Evolutionary conservation across 345 rosid genomes (phyloP), one percentile per base, ranked within the genome.

Genomic region (Citropsis articulata): DNA sequence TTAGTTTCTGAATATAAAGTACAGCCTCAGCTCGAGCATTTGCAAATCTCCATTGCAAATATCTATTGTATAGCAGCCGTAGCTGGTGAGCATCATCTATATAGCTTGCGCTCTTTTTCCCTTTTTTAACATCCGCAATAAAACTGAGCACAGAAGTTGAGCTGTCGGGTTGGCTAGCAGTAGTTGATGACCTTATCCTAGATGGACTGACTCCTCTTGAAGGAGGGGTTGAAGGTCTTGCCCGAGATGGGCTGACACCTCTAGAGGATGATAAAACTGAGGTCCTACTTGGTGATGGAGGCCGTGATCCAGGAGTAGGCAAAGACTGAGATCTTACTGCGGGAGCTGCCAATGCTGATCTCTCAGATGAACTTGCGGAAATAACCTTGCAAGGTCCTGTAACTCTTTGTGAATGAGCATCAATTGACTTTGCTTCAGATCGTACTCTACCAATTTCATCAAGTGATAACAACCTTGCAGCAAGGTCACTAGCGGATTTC

Each of bases 1-100:
- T 90, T 77, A 82, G 78, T 86, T 90, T 88, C 86, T 94, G 93
- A 75, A 81, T 78, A 77, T 83, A 88, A 83, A 93, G 87, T 57
- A 87, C 96, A 87, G 88, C 86, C 72, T 91, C 97, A 65, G 90
- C 88, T 69, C 84, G 78, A 42, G 98, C 93, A 90, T 90, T 91
- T 71, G 94, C 88, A 80, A 94, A 94, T 80, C 95, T 84, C 99
- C 99, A 97, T 79, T 97, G 99, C 85, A 94, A 77, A 82, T 77
- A 85, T 86, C 98, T 88, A 75, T 94, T 97, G 81, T 97, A 81
- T 67, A 97, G 89, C 78, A 93, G 85, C 78, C 95, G 88, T 64
- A 94, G 86, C 79, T 93, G 98, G 86, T 91, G 98, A 77, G 92
- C 99, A 84, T 94, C 98, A 83, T 94, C 99, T 53, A 94, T 84